A percentile compares a stretch with the other conserved stretches of the same genome.
Evolutionary conservation across 2,329 filamentous ascomycete genomes (phyloP).

Genomic region (Onygenales sp.): DNA sequence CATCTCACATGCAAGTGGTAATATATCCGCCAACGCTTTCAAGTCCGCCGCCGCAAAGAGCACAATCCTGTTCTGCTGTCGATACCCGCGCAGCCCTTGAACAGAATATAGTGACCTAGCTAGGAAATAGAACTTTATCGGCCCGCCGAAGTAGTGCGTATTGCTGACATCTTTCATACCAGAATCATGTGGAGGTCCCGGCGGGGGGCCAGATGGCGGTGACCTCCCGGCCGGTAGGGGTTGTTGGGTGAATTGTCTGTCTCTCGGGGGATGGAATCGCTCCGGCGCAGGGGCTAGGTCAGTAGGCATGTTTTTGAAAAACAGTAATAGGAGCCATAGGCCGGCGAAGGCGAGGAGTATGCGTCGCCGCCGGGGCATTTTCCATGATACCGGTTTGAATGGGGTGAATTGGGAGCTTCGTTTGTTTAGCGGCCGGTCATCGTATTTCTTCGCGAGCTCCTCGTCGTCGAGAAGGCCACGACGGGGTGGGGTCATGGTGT

Average conservation of each 20-base stretch:
- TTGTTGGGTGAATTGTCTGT: neutral
- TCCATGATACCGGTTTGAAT: conserved; percentile 23
- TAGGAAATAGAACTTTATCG: conserved; percentile 59
- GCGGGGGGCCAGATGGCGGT: conserved; percentile 4
- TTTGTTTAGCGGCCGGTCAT: conserved; percentile 44
- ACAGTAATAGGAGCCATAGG: conserved; percentile 49
- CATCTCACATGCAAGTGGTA: conserved; percentile 87
- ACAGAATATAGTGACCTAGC: conserved; percentile 54
- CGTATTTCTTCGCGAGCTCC: conserved; percentile 52
- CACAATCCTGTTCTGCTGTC: conserved; percentile 55
- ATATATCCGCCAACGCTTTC: conserved; percentile 59
- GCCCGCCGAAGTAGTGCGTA: conserved; percentile 54
- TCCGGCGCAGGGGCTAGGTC: neutral
- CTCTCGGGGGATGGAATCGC: neutral
- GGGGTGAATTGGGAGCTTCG: conserved; percentile 12
- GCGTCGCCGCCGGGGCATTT: conserved; percentile 38
- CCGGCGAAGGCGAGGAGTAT: conserved; percentile 39
- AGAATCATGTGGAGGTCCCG: conserved; percentile 9
- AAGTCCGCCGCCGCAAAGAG: conserved; percentile 70
- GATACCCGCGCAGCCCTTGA: conserved; percentile 43
- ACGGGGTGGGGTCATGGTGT: conserved; percentile 30
- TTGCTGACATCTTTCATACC: conserved; percentile 14
- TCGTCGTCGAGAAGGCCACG: conserved; percentile 45
- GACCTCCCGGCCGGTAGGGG: neutral
- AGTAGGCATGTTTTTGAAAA: conserved; percentile 34